phyloP scores from a whole-genome alignment of 768 basidiomycete species.

The Tephrocybe sp. region DNA sequence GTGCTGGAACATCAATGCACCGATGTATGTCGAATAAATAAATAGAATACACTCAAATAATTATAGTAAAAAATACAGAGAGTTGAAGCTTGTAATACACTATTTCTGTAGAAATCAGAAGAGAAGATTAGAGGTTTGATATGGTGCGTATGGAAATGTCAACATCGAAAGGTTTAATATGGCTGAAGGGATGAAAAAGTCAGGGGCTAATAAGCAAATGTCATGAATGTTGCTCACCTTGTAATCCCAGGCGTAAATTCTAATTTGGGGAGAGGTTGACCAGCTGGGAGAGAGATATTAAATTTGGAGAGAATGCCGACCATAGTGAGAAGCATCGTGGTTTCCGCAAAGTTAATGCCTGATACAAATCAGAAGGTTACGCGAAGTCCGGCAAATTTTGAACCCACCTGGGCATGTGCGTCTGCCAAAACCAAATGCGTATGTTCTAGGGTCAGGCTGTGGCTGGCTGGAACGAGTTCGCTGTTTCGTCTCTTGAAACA shows the following conservation, averaged over 20 bases:
- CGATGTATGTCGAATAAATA: too few species aligned
- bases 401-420: constrained; percentile 31
- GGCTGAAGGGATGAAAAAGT: constrained; percentile 10
- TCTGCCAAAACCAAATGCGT: constrained; percentile 33
- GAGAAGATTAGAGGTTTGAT: neutral
- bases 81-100: too few species aligned
- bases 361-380: neutral
- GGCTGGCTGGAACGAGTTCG: neutral
- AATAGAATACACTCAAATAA: too few species aligned
- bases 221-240: constrained; percentile 20
- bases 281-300: constrained; percentile 22
- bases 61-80: too few species aligned
- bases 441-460: constrained; percentile 33
- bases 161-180: constrained; percentile 23
- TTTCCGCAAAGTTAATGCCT: constrained; percentile 33
- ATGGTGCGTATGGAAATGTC: constrained; percentile 12
- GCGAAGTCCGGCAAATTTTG: neutral
- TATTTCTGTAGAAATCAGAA: too few species aligned
- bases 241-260: constrained; percentile 31
- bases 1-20: too few species aligned
- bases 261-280: constrained; percentile 14
- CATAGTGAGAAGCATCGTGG: constrained; percentile 30
- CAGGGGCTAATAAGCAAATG: neutral
- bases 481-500: neutral
- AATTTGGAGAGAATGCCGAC: constrained; percentile 30